These are phyloP conservation scores for Psilocybe cubensis DNA, from an alignment of 768 basidiomycete genomes.

Conservation along the genomic window DNA sequence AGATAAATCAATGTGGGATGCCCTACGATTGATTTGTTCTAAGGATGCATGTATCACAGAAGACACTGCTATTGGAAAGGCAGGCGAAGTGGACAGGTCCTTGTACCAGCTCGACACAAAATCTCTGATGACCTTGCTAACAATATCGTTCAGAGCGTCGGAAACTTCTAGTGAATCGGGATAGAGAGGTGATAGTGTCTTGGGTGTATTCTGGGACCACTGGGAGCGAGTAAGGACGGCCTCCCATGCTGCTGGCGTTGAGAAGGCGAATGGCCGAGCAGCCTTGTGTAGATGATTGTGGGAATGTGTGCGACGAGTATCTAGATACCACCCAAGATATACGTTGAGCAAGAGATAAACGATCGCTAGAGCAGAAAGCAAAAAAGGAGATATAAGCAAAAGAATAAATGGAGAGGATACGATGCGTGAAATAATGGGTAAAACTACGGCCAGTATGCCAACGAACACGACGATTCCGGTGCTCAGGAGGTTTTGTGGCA, in stretches of 20 bases:
- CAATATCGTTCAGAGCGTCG: conserved; percentile 75
- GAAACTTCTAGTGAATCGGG: conserved; percentile 70
- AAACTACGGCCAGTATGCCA: conserved; percentile 55
- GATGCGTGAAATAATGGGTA: conserved; percentile 59
- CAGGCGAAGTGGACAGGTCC: conserved; percentile 81
- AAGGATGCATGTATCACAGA: conserved; percentile 69
- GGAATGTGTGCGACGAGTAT: conserved; percentile 39
- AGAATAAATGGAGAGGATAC: conserved; percentile 69
- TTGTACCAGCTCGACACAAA: conserved; percentile 92
- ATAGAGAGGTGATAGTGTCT: conserved; percentile 67
- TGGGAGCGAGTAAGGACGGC: conserved; percentile 86
- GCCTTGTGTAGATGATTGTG: conserved; percentile 51
- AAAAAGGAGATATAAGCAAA: conserved; percentile 63
- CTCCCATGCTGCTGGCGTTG: conserved; percentile 94
- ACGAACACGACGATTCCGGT: conserved; percentile 58
- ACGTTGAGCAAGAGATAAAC: conserved; percentile 58
- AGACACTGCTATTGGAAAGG: conserved; percentile 89
- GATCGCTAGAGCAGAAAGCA: conserved; percentile 51
- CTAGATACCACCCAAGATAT: conserved; percentile 61
- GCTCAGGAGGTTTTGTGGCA: conserved; percentile 47
- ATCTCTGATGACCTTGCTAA: conserved; percentile 81
- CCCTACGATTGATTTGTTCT: conserved; percentile 57
- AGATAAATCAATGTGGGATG: conserved; percentile 67
- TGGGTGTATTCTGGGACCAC: conserved; percentile 80
- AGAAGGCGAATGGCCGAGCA: conserved; percentile 81